Percentiles rank a stretch among this genome's conserved stretches.
phyloP scores from a whole-genome alignment of 495 filamentous ascomycete genomes.

The Penicillium pulvis region DNA sequence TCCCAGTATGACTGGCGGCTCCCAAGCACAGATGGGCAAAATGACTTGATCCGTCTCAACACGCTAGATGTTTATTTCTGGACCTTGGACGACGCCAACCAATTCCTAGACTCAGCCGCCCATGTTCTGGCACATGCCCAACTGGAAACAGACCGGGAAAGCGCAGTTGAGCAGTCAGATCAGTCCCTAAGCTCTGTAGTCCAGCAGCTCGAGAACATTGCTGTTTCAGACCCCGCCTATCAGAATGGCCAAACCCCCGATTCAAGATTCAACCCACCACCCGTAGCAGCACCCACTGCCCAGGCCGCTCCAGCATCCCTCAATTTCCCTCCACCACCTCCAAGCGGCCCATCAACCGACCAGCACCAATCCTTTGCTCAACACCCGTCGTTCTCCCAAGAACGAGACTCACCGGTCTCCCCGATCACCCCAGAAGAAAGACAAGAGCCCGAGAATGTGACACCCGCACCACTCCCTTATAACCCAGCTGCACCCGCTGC shows the following conservation, averaged over 20 bases:
- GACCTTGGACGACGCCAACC: slow-evolving; percentile 71
- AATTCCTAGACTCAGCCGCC: slow-evolving; percentile 68
- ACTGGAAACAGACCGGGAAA: slow-evolving; percentile 49
- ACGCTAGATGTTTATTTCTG: slow-evolving; percentile 91
- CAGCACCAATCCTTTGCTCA: slow-evolving; percentile 14
- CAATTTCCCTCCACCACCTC: slow-evolving; percentile 47
- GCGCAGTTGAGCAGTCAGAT: slow-evolving; percentile 46
- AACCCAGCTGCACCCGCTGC: slow-evolving; percentile 88
- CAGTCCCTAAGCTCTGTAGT: slow-evolving; percentile 74
- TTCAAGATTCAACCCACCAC: slow-evolving; percentile 39
- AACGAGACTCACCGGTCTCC: slow-evolving; percentile 3
- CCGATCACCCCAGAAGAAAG: slow-evolving; percentile 30
- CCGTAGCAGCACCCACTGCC: slow-evolving; percentile 34
- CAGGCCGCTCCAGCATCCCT: slow-evolving; percentile 22
- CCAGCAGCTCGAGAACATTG: slow-evolving; percentile 79
- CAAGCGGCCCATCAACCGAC: slow-evolving; percentile 36
- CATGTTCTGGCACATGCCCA: slow-evolving; percentile 62
- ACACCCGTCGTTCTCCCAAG: slow-evolving; percentile 12
- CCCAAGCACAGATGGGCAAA: slow-evolving; percentile 66
- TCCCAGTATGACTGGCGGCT: slow-evolving; percentile 72
- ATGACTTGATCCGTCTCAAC: slow-evolving; percentile 75
- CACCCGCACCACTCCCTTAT: slow-evolving; percentile 70
- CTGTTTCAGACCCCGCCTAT: slow-evolving; percentile 65
- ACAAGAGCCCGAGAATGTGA: slow-evolving; percentile 51
- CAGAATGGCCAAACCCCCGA: slow-evolving; percentile 56